These are phyloP conservation scores for Dunaliella sp. DNA, from an alignment of 139 green algal species.

Conservation along the genomic window DNA sequence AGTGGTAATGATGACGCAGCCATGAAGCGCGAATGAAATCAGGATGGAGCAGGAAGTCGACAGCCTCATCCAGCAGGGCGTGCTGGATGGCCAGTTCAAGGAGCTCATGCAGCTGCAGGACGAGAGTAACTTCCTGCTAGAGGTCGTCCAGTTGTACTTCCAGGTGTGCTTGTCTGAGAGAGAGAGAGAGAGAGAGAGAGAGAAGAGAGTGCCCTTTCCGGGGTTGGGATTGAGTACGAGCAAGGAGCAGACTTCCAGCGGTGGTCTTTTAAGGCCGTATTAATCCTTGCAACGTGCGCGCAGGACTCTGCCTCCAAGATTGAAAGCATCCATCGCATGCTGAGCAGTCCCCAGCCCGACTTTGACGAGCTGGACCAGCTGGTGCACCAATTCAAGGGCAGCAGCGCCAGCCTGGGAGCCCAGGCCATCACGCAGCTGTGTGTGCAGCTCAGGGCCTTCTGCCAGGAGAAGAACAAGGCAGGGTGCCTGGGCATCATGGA, in stretches of 20 bases:
- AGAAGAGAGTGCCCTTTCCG: neutral
- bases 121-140: slow-evolving; percentile 76
- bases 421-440: slow-evolving; percentile 57
- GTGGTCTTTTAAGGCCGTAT: no score
- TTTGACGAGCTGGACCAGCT: slow-evolving; percentile 73
- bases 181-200: no score
- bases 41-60: slow-evolving; percentile 25
- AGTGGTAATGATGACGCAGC: no score
- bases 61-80: slow-evolving; percentile 30
- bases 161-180: no score
- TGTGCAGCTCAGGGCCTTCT: slow-evolving; percentile 65
- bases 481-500: slow-evolving; percentile 27
- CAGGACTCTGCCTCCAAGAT: slow-evolving; percentile 62
- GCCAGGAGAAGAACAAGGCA: slow-evolving; percentile 37
- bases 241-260: no score
- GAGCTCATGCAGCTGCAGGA: slow-evolving; percentile 84
- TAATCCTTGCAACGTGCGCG: neutral
- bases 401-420: slow-evolving; percentile 69
- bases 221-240: no score
- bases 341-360: slow-evolving; percentile 33
- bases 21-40: no score
- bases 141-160: slow-evolving; percentile 84
- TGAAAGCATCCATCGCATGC: slow-evolving; percentile 50
- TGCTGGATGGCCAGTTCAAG: slow-evolving; percentile 67
- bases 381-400: slow-evolving; percentile 88